Evolutionary conservation across 768 basidiomycete genomes (phyloP).

Genomic region (Tulasnella sp.): DNA sequence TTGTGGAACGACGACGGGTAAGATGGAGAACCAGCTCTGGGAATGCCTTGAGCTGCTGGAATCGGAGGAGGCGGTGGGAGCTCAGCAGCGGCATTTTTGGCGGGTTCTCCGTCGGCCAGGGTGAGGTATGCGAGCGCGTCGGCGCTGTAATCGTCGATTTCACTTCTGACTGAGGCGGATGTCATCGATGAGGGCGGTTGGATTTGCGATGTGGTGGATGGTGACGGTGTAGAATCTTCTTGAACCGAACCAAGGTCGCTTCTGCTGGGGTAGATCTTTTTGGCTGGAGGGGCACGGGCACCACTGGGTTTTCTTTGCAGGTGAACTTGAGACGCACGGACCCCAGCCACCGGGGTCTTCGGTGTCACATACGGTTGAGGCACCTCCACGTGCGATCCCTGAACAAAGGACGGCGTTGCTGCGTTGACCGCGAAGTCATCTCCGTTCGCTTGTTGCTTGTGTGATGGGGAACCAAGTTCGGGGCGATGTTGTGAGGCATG

Average conservation of each 20-base stretch:
- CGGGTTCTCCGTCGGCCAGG: slow-evolving; percentile 54
- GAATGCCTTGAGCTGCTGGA: slow-evolving; percentile 40
- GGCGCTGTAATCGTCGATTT: slow-evolving; percentile 44
- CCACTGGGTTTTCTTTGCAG: slow-evolving; percentile 26
- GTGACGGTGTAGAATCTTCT: slow-evolving; percentile 7
- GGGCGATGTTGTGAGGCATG: neutral
- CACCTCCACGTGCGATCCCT: slow-evolving; percentile 14
- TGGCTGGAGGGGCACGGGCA: slow-evolving; percentile 27
- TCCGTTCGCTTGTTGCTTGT: neutral
- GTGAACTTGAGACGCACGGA: slow-evolving; percentile 27
- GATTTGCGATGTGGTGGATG: neutral
- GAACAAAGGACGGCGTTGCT: neutral
- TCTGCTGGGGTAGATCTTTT: slow-evolving; percentile 7
- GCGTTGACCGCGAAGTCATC: neutral
- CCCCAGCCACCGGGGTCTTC: slow-evolving; percentile 24
- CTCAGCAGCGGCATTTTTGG: slow-evolving; percentile 36
- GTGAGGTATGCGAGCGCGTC: slow-evolving; percentile 78
- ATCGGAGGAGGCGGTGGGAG: slow-evolving; percentile 34
- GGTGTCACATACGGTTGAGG: neutral
- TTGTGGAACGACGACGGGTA: slow-evolving; percentile 86
- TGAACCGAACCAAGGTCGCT: slow-evolving; percentile 22
- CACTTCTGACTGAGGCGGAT: slow-evolving; percentile 23
- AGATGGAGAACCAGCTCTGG: slow-evolving; percentile 36
- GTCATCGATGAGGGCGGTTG: neutral
- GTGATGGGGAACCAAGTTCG: neutral